phyloP scores from a whole-genome alignment of 192 early-diverging fungal genomes.

The Mortierella hygrophila region DNA sequence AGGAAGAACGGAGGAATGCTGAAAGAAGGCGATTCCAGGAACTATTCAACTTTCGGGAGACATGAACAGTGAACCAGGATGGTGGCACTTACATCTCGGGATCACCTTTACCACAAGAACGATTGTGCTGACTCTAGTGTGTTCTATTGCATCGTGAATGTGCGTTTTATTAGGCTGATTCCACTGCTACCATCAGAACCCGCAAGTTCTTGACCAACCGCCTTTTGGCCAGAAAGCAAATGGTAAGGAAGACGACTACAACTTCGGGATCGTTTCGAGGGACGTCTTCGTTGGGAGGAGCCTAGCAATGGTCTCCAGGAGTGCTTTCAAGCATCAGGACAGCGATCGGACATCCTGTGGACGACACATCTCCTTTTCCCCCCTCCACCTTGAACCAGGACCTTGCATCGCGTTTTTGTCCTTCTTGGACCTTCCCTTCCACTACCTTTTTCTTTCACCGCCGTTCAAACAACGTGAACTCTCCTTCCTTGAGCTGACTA shows the following conservation, averaged over 20 bases:
- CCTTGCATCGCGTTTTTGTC: too few species aligned
- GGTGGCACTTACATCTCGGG: constrained; percentile 5
- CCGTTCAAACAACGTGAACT: too few species aligned
- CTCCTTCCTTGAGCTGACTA: too few species aligned
- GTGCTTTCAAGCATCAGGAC: too few species aligned
- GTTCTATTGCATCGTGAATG: background rate
- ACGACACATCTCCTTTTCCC: too few species aligned
- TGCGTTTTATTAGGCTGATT: constrained; percentile 47
- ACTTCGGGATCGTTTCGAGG: background rate
- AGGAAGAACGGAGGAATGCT: background rate
- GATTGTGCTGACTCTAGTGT: constrained; percentile 9
- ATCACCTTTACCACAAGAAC: background rate
- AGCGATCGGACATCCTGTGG: too few species aligned
- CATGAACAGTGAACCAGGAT: background rate
- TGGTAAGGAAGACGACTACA: constrained; percentile 59
- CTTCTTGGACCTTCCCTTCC: too few species aligned
- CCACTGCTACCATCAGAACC: constrained; percentile 95
- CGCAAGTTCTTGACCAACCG: constrained; percentile 99
- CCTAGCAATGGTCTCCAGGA: background rate
- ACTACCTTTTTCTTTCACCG: too few species aligned
- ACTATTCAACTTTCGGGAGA: background rate
- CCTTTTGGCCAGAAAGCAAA: constrained; percentile 96
- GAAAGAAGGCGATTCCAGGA: background rate
- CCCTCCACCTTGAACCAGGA: too few species aligned
- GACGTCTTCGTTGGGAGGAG: too few species aligned